Conservation (phyloP, 129 eudicot genomes). For the Glebionis coronaria region DNA sequence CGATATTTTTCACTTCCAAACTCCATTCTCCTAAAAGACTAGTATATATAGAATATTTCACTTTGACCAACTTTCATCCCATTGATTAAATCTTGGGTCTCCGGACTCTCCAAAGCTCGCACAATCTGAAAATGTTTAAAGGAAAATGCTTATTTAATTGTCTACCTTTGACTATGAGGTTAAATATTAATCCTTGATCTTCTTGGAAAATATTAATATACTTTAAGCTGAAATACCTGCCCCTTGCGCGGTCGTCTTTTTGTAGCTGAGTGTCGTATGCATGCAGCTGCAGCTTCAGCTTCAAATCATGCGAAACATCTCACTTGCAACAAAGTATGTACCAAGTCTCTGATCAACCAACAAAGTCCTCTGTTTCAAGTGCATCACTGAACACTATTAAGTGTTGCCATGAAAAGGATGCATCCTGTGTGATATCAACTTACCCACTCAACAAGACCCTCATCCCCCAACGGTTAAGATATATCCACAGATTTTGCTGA, state of each 20-base stretch:
- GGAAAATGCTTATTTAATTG: background rate
- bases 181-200: background rate
- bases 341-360: slow-evolving; percentile 79
- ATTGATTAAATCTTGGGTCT: slow-evolving; percentile 53
- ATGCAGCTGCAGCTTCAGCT: slow-evolving; percentile 93
- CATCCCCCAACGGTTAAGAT: slow-evolving; percentile 77
- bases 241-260: slow-evolving; percentile 91
- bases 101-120: slow-evolving; percentile 67
- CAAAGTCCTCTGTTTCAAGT: slow-evolving; percentile 54
- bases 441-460: slow-evolving; percentile 91
- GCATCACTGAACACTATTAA: slow-evolving; percentile 30
- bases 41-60: no score
- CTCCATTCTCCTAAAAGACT: no score
- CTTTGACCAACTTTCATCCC: slow-evolving; percentile 93
- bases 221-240: slow-evolving; percentile 41
- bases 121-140: slow-evolving; percentile 47
- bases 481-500: slow-evolving; percentile 85
- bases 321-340: slow-evolving; percentile 44
- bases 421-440: slow-evolving; percentile 18
- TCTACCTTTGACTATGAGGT: slow-evolving; percentile 13
- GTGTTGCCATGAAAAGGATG: background rate
- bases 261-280: slow-evolving; percentile 72
- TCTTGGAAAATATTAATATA: background rate
- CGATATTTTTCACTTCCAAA: no score
- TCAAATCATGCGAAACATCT: slow-evolving; percentile 71